These are phyloP conservation scores for Penicillium sp. DNA, from an alignment of 2,329 filamentous ascomycete genomes.

Conservation along the genomic window DNA sequence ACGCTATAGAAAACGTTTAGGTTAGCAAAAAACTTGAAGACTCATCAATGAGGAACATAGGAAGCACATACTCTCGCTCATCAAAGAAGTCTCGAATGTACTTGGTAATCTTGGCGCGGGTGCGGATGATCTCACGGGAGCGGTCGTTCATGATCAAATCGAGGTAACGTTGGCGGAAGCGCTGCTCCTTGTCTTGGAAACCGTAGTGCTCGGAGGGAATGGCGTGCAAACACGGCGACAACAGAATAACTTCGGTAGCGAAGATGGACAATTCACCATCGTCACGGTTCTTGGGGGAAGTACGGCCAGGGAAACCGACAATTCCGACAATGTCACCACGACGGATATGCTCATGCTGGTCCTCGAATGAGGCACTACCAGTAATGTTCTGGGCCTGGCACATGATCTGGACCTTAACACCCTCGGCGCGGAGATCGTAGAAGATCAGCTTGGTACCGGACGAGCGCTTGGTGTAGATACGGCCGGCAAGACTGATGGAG, in stretches of 20 bases:
- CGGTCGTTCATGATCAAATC: conserved; percentile 96
- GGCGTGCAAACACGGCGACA: conserved; percentile 90
- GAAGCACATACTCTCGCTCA: conserved; percentile 61
- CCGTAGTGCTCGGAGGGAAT: conserved; percentile 85
- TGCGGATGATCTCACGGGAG: conserved; percentile 81
- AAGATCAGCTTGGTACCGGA: conserved; percentile 86
- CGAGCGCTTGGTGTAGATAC: conserved; percentile 86
- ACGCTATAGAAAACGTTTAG: neutral
- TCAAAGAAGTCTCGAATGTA: conserved; percentile 92
- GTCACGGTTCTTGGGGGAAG: conserved; percentile 83
- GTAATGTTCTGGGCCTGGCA: conserved; percentile 81
- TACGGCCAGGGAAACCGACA: conserved; percentile 80
- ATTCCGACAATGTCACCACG: conserved; percentile 93
- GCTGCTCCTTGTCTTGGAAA: conserved; percentile 92
- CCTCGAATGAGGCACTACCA: conserved; percentile 73
- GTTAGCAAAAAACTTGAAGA: neutral
- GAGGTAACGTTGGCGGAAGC: conserved; percentile 90
- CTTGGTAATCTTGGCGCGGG: conserved; percentile 82
- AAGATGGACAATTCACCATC: conserved; percentile 95
- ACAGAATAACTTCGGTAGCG: conserved; percentile 79
- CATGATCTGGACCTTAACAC: conserved; percentile 84
- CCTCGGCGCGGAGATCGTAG: conserved; percentile 81
- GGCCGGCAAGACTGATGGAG: conserved; percentile 75
- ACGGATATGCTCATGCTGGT: conserved; percentile 86
- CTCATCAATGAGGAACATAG: neutral